Evolutionary conservation across 2,329 filamentous ascomycete genomes (phyloP).

Genomic region (Colletotrichum navitas): DNA sequence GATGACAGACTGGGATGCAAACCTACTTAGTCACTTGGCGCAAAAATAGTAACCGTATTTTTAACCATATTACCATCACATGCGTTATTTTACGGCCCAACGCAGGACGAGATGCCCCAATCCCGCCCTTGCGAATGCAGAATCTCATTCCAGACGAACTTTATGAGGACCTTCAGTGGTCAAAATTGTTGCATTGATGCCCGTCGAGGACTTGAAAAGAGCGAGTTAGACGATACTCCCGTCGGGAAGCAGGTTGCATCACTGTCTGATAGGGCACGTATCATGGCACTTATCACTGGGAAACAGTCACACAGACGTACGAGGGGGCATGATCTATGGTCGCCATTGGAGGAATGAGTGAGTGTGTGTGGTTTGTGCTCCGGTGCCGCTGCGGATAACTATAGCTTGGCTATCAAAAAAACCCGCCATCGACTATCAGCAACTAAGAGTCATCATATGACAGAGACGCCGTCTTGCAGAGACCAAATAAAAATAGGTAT

Average conservation of each 20-base stretch:
- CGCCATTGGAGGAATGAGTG: not conserved
- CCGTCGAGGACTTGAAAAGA: not conserved
- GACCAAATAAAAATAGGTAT: not conserved
- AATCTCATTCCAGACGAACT: not conserved
- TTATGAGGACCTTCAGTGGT: not conserved
- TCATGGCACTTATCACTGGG: no score
- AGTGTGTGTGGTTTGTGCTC: not conserved
- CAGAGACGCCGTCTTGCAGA: not conserved
- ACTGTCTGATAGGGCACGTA: not conserved
- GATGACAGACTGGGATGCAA: not conserved
- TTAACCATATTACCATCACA: conserved; percentile 3
- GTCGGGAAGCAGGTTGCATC: not conserved
- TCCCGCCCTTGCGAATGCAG: not conserved
- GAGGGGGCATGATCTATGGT: no score
- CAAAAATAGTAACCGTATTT: not conserved
- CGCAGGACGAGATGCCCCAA: not conserved
- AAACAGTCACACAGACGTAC: not conserved
- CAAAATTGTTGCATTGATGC: not conserved
- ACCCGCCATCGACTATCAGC: not conserved
- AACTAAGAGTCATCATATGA: not conserved
- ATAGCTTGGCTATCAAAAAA: not conserved
- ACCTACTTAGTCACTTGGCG: not conserved
- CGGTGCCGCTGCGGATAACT: not conserved
- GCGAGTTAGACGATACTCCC: not conserved
- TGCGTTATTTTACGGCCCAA: not conserved